Evolutionary conservation across 257 asterid species (phyloP).

Genomic region (Linaria vulgaris): DNA sequence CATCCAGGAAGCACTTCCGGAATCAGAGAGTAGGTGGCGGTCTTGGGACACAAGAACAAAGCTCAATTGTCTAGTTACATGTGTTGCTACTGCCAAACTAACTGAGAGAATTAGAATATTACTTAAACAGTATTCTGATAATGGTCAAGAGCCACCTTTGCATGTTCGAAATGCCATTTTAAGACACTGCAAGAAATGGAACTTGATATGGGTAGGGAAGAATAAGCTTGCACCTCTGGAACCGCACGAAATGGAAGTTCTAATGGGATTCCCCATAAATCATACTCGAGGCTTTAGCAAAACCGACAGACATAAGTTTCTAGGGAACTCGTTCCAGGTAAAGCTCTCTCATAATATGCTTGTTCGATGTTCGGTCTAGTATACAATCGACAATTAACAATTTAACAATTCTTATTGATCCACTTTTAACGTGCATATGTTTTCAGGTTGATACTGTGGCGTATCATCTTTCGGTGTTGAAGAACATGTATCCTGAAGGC

Average conservation of each 20-base stretch:
- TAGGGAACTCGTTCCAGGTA: conserved; percentile 96
- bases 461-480: conserved; percentile 74
- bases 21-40: conserved; percentile 63
- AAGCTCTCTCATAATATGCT: conserved; percentile 9
- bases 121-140: conserved; percentile 33
- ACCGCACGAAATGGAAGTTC: conserved; percentile 75
- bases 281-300: conserved; percentile 93
- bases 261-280: conserved; percentile 76
- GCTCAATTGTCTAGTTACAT: conserved; percentile 57
- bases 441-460: conserved; percentile 88
- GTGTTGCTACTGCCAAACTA: conserved; percentile 48
- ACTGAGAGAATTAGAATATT: conserved; percentile 46
- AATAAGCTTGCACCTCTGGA: conserved; percentile 85
- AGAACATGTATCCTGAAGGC: conserved; percentile 64
- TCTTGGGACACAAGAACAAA: conserved; percentile 55
- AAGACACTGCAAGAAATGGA: conserved; percentile 80
- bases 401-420: conserved; percentile 5
- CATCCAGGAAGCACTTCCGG: conserved; percentile 54
- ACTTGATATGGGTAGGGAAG: conserved; percentile 87
- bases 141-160: conserved; percentile 56
- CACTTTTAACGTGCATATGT: background rate
- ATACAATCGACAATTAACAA: background rate
- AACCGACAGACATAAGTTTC: conserved; percentile 77
- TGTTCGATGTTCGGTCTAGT: background rate
- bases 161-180: conserved; percentile 45